Evolutionary conservation across 1,284 basidiomycete genomes (phyloP).

Genomic region (Tremellales sp.): DNA sequence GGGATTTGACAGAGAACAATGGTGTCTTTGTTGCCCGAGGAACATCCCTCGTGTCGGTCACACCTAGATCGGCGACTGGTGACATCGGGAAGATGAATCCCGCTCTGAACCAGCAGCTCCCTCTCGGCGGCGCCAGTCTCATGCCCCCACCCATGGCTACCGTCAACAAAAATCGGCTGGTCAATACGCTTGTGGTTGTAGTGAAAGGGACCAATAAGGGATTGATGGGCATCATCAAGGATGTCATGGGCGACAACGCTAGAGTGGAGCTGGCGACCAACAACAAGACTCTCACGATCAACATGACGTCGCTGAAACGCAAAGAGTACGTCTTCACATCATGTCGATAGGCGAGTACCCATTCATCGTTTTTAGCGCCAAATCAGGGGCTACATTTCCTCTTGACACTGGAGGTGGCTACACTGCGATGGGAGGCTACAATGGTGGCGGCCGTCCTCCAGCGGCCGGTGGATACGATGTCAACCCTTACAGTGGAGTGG

Average conservation of each 20-base stretch:
- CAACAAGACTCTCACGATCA: conserved; percentile 85
- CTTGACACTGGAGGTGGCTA: conserved; percentile 29
- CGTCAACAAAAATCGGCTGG: conserved; percentile 71
- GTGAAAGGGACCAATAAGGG: conserved; percentile 89
- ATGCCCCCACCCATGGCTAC: conserved; percentile 60
- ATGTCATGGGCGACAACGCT: conserved; percentile 81
- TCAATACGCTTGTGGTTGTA: conserved; percentile 75
- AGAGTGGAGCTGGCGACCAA: conserved; percentile 89
- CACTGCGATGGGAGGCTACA: conserved; percentile 9
- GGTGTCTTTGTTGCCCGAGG: conserved; percentile 83
- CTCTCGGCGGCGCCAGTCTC: conserved; percentile 49
- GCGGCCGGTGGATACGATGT: conserved; percentile 48
- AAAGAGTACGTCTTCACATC: conserved; percentile 62
- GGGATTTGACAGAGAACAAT: conserved; percentile 83
- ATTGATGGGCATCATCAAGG: conserved; percentile 88
- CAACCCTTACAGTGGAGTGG: conserved; percentile 36
- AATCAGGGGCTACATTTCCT: conserved; percentile 50
- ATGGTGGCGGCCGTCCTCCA: conserved; percentile 55
- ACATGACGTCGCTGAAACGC: conserved; percentile 71
- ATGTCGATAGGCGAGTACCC: conserved; percentile 9
- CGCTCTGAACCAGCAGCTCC: conserved; percentile 54
- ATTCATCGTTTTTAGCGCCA: conserved; percentile 53
- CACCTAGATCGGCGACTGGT: conserved; percentile 65
- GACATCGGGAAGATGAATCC: conserved; percentile 98
- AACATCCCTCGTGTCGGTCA: conserved; percentile 71